Base-by-base conservation (phyloP, 257 asterid species). In the Forsythia suspensa region DNA sequence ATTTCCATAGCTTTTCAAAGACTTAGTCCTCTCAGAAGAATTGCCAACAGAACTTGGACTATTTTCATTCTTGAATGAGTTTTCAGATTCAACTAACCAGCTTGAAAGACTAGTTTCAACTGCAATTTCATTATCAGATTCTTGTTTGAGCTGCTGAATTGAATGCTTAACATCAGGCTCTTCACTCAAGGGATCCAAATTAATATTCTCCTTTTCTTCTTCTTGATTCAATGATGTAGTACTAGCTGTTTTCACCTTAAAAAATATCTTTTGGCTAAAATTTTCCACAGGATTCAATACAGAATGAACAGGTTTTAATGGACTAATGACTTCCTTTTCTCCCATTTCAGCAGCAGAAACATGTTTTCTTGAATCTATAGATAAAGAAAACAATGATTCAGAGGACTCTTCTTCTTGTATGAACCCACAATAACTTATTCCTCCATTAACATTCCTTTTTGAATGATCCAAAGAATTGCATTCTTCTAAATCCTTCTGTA, bases 81-180 rank as follows among this genome's bases (percentile, higher is more conserved):
- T 89, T 48, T 69, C 85, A 3, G 87, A 80, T 73, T 70, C 91
- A 39, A 80, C 84, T 44, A 92, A 85, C 97, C 97, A 89, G 83
- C 92, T 87, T 0, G 97, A 92, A 18, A 92, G 95, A 77, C 97
- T 91, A 21, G 93, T 85, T 16, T 92, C 94, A 12, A 83, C 85
- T 3, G 84, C 84, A 66, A 74, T 61, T 67, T 72, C 90, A 55
- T 42, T 76, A 36, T 39, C 84, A 21, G 18, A 70, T 1, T 9
- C 51, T 8, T 15, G 1, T 29, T 37, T 29, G 0, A 76, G 43
- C 29, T 51, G 66, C 51, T 48, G 76, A 36, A 44, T 24, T 2
- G 68, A 11, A 24, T 84, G 76, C 77, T 80, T 82, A 20, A 75
- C n/a, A 38, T 3, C 42, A 2, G 79, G 81, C 75, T 77, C 83